phyloP scores from a whole-genome alignment of 768 basidiomycete genomes.

The Russula ochroleuca region DNA sequence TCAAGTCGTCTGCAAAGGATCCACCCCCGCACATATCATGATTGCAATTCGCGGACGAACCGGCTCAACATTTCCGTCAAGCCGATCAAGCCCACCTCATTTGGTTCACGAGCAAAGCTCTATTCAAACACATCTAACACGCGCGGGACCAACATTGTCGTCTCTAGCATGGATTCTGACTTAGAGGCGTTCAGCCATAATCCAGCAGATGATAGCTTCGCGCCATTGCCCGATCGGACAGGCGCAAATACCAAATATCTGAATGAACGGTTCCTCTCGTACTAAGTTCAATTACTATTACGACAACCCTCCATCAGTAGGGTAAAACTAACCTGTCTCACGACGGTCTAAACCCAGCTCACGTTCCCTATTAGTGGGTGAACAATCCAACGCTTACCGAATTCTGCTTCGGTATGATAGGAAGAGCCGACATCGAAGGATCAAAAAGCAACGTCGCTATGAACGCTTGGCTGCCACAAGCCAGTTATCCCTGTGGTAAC shows the following conservation, averaged over 20 bases:
- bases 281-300: constrained; percentile 78
- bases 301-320: constrained; percentile 73
- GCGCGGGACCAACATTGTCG: constrained; percentile 66
- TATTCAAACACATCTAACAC: constrained; percentile 61
- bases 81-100: constrained; percentile 48
- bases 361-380: constrained; percentile 77
- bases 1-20: constrained; percentile 79
- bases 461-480: constrained; percentile 81
- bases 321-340: constrained; percentile 85
- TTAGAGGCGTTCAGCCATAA: constrained; percentile 85
- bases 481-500: constrained; percentile 77
- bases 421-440: constrained; percentile 80
- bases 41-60: constrained; percentile 56
- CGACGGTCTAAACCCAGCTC: constrained; percentile 80
- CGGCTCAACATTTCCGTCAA: constrained; percentile 51
- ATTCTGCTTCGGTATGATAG: constrained; percentile 79
- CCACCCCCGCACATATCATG: constrained; percentile 64
- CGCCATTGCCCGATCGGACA: constrained; percentile 75
- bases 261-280: constrained; percentile 81
- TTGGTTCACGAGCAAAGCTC: constrained; percentile 69
- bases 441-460: constrained; percentile 81
- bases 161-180: constrained; percentile 76
- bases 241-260: constrained; percentile 78
- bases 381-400: constrained; percentile 78
- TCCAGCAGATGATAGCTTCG: constrained; percentile 79